Evolutionary conservation across 805 yeast species (phyloP), one percentile per base, ranked within the genome.

Genomic region (Candida boidinii): DNA sequence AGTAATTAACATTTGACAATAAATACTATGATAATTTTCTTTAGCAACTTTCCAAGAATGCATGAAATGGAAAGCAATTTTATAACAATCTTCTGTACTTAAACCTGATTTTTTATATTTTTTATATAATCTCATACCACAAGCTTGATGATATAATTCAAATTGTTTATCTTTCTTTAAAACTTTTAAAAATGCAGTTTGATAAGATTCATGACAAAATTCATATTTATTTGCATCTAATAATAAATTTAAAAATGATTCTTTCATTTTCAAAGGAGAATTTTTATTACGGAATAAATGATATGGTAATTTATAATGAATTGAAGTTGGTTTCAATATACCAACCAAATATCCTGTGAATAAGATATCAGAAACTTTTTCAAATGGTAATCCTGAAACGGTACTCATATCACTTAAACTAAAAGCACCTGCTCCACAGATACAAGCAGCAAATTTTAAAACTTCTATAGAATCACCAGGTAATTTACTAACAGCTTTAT

Each of bases 301-400:
- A 35, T 68, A 64, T 7, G 76, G 76, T 16, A 68, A 48, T 40
- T 70, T 71, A 44, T 68, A 68, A 38, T 60, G 62, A 2, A 64
- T 49, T 17, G 64, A 59, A 11, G 58, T 45, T 1, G 74, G 70
- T 2, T 42, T 39, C 5, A 71, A 43, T 3, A 68, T 26, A 12
- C 51, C 46, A 10, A 49, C 30, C n/a, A n/a, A n/a, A n/a, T n/a
- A n/a, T n/a, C n/a, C n/a, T 18, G 59, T 56, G 10, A 60, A 42
- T 13, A 64, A 60, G 24, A 54, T 44, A 17, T 53, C 56, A 5
- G 69, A 33, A 11, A 61, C 46, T 16, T 43, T 42, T 5, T 45
- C 34, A 11, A 66, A 36, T 1, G 69, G 42, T 23, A 43, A 38
- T 2, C 56, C 55, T 5, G 67, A 48, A 2, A 62, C 71, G 12